Conservation (phyloP, 352 stramenopile species). For the Globisporangium splendens region DNA sequence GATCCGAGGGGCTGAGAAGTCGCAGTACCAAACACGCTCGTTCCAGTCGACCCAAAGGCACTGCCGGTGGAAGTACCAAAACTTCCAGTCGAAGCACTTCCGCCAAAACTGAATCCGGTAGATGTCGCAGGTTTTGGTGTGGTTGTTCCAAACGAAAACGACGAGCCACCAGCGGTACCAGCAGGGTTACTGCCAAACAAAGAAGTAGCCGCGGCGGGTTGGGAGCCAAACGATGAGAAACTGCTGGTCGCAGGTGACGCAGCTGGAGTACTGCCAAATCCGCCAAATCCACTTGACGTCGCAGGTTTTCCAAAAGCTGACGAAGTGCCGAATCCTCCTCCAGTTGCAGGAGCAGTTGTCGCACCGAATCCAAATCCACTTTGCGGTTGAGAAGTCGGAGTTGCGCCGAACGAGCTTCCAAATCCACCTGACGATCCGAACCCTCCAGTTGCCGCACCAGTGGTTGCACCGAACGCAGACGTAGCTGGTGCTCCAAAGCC, state of each 20-base stretch:
- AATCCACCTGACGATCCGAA: conserved; percentile 48
- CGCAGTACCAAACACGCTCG: conserved; percentile 34
- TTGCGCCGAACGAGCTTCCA: conserved; percentile 47
- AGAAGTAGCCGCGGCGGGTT: conserved; percentile 28
- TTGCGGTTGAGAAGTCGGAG: conserved; percentile 29
- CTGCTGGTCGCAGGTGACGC: conserved; percentile 29
- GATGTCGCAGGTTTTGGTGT: conserved; percentile 27
- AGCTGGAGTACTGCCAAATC: conserved; percentile 32
- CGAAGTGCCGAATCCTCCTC: conserved; percentile 36
- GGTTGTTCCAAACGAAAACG: conserved; percentile 37
- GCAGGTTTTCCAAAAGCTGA: conserved; percentile 46
- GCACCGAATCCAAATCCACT: conserved; percentile 54
- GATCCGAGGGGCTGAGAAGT: conserved; percentile 28
- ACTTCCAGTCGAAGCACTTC: conserved; percentile 18
- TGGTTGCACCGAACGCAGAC: conserved; percentile 33
- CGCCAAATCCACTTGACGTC: conserved; percentile 28
- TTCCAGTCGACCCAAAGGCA: conserved; percentile 30
- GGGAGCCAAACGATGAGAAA: conserved; percentile 37
- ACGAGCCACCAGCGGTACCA: conserved; percentile 23
- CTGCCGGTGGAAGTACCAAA: conserved; percentile 34
- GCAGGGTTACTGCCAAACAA: conserved; percentile 38
- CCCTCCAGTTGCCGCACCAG: conserved; percentile 21
- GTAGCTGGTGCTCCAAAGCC: conserved; percentile 40
- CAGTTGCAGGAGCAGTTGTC: conserved; percentile 25
- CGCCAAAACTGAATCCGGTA: conserved; percentile 42